These are phyloP conservation scores for Neonectria sp. DNA, from an alignment of 2,329 filamentous ascomycete species.

Conservation along the genomic window DNA sequence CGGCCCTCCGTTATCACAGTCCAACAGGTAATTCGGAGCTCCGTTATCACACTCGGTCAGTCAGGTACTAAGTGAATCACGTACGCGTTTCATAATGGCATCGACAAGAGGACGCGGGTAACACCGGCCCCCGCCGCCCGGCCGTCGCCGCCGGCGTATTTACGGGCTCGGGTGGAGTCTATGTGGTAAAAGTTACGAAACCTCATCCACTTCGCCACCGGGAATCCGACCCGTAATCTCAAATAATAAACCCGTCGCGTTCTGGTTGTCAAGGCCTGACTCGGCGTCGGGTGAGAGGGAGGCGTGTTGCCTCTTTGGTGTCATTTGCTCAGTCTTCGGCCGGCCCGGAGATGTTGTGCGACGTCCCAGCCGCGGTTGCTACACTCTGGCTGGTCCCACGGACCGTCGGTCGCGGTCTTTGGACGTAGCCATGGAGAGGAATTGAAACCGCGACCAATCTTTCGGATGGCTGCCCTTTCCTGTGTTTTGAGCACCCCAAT, in stretches of 20 bases:
- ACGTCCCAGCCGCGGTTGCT: neutral
- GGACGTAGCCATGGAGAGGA: neutral
- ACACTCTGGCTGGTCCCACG: neutral
- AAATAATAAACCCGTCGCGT: neutral
- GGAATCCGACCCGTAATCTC: neutral
- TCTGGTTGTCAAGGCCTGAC: neutral
- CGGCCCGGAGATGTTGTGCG: neutral
- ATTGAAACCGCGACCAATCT: neutral
- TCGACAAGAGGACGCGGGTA: neutral
- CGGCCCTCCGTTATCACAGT: neutral
- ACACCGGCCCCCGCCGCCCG: neutral
- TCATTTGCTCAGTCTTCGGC: neutral
- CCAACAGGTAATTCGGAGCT: neutral
- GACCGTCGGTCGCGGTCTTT: neutral
- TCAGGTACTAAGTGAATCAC: neutral
- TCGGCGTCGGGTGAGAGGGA: neutral
- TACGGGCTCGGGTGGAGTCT: neutral
- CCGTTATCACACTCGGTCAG: neutral
- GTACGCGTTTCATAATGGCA: neutral
- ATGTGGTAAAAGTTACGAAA: constrained; percentile 4
- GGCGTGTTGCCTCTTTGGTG: neutral
- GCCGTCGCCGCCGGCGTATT: neutral
- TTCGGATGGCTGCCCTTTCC: too few species aligned
- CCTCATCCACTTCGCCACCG: neutral
- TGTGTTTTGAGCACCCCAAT: too few species aligned